Evolutionary conservation across 2,329 filamentous ascomycete genomes (phyloP), one percentile per base, ranked within the genome.

Genomic region (Zalaria sp.): DNA sequence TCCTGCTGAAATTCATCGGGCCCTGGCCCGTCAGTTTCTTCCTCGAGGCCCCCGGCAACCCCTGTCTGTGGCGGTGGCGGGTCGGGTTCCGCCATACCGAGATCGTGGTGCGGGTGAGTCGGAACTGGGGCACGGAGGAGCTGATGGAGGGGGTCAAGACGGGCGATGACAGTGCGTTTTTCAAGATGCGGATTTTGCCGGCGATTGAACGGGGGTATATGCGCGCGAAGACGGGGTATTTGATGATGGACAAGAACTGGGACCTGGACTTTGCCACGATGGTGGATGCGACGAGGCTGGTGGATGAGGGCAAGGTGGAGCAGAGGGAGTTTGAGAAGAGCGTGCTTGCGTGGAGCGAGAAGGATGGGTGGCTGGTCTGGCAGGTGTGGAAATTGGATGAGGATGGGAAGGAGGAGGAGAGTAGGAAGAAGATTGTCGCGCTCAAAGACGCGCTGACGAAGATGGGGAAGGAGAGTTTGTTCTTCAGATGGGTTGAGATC

Each of bases 401-500:
- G 39, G 67, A 71, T 32, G 58, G 57, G 37, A 60, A 59, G 39
- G 59, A 62, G 35, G 75, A 81, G 49, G 79, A 83, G 44, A 72
- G 78, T 46, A 73, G 74, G 38, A 74, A 78, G 47, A 85, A 91
- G 61, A 79, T 95, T 5, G 75, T 91, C 47, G 72, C 73, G 3
- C 93, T 95, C 58, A 79, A 84, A 52, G 81, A 91, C 35, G 77
- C 78, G 18, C 69, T 95, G 51, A 71, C 74, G 1, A 71, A 71
- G 3, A 69, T 91, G 60, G 86, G 82, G 35, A 93, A 94, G 62
- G 88, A 94, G 59, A 78, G 82, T 48, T 60, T 95, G 41, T 95
- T 95, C 65, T 94, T 83, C 65, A 77, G 81, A 42, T 94, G 87
- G 86, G 83, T 94, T 38, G 88, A 95, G 65, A 73, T 93, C 55